Percentiles rank a stretch among this genome's conserved stretches.
phyloP scores from a whole-genome alignment of 2,329 filamentous ascomycete species.

The Sporothrix inflata region DNA sequence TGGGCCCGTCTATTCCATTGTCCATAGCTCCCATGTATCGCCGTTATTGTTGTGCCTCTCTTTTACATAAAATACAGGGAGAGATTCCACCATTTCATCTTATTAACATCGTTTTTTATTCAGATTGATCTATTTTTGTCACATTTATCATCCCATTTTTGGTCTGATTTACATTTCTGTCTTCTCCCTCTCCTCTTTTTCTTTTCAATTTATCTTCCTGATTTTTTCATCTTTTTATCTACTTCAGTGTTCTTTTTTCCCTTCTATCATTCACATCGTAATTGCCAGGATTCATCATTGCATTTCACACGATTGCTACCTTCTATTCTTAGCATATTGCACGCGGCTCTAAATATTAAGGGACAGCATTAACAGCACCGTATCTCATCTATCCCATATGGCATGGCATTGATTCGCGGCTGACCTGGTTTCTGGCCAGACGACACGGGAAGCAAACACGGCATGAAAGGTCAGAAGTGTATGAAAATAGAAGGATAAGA shows the following conservation, averaged over 20 bases:
- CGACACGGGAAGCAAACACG: not conserved
- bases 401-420: not conserved
- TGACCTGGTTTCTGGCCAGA: conserved; percentile 15
- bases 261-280: too few relatives aligned
- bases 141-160: not conserved
- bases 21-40: not conserved
- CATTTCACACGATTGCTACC: not conserved
- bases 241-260: too few relatives aligned
- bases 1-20: not conserved
- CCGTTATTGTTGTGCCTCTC: not conserved
- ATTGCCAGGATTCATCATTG: not conserved
- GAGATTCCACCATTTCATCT: not conserved
- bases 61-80: not conserved
- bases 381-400: conserved; percentile 9
- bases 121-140: not conserved
- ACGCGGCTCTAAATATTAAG: conserved; percentile 9
- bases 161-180: not conserved
- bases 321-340: conserved; percentile 15
- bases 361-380: not conserved
- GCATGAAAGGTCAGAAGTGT: not conserved
- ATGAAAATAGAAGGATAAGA: not conserved
- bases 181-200: not conserved
- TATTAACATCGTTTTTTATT: too few relatives aligned
- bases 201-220: not conserved
- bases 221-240: too few relatives aligned